Evolutionary conservation across 2,329 filamentous ascomycete species (phyloP), one percentile per base, ranked within the genome.

Genomic region (Thermomyces lanuginosus): DNA sequence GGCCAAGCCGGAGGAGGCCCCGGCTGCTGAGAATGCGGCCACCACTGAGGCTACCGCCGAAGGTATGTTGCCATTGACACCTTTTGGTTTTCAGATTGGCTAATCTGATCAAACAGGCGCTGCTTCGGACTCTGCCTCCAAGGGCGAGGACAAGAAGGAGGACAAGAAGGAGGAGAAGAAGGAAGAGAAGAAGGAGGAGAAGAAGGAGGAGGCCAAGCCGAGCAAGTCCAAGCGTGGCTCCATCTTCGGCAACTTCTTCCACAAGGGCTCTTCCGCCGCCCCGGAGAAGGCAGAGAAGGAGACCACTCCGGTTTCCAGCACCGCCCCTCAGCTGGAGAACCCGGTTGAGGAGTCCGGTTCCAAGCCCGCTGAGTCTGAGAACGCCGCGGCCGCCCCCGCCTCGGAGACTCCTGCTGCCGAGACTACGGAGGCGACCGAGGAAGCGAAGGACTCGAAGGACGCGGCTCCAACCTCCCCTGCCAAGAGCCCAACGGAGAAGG

Each of bases 211-310:
- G 29, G 58, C 60, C 33, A 55, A 53, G 33, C 62, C 61, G 37
- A 60, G 60, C 33, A 70, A 73, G 56, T 39, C 58, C 56, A 92
- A 91, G 78, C 79, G 82, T 55, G 72, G 73, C 56, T 89, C 80
- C 39, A 75, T 84, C 45, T 91, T 91, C 57, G 72, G 71, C 43
- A 74, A 72, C 46, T 72, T 80, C 49, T 68, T 66, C 56, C 77
- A 81, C 68, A 86, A 86, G 66, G 52, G 59, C 26, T 44, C 47
- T 35, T 58, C 51, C 48, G 55, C 56, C 16, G 47, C 48, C 29
- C 46, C 53, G 23, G 56, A 60, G 46, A 60, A 60, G 45, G 45
- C 50, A 8, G 56, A 61, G 42, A 59, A 59, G 42, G 58, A 64
- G 35, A 49, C 47, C 23, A 54, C 62, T 22, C 46, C 54, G 24